Percentiles rank a stretch among this genome's conserved stretches.
Evolutionary conservation across 2,329 filamentous ascomycete species (phyloP).

Genomic region (Fusarium succisae): DNA sequence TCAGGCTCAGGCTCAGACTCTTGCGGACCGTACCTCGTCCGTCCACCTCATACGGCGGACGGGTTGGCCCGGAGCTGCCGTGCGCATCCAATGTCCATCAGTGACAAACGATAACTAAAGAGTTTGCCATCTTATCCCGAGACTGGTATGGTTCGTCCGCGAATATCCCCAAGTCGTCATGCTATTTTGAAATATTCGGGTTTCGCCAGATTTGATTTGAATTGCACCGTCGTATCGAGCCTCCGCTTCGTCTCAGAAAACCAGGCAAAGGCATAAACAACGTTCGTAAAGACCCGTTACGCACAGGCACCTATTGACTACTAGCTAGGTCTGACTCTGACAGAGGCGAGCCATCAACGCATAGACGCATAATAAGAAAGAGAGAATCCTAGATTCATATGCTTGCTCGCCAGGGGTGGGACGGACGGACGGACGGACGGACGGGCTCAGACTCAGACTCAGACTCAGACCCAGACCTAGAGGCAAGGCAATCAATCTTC

Average conservation of each 20-base stretch:
- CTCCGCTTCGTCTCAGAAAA: conserved; percentile 22
- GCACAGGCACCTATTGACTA: not conserved
- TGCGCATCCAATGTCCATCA: not conserved
- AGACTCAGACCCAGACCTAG: not conserved
- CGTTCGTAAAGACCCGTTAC: conserved; percentile 15
- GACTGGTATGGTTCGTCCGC: not conserved
- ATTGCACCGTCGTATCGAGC: conserved; percentile 27
- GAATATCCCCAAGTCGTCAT: conserved; percentile 6
- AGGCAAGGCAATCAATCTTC: conserved; percentile 9
- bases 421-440: not conserved
- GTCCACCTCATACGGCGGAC: conserved; percentile 3
- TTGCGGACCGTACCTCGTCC: conserved; percentile 25
- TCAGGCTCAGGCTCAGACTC: not conserved
- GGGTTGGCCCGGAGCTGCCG: conserved; percentile 32
- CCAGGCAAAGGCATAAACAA: conserved; percentile 1
- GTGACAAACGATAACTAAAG: conserved; percentile 3
- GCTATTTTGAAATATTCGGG: conserved; percentile 23
- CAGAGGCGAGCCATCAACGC: conserved; percentile 9
- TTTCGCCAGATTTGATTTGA: conserved; percentile 25
- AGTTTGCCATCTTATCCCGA: conserved; percentile 2
- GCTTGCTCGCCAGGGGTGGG: conserved; percentile 20
- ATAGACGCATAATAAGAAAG: conserved; percentile 27
- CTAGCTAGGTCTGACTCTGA: conserved; percentile 6
- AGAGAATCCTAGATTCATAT: conserved; percentile 19
- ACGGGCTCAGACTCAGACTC: not conserved